Conservation (phyloP, 2,329 filamentous ascomycete genomes). For the Clonostachys chloroleuca region DNA sequence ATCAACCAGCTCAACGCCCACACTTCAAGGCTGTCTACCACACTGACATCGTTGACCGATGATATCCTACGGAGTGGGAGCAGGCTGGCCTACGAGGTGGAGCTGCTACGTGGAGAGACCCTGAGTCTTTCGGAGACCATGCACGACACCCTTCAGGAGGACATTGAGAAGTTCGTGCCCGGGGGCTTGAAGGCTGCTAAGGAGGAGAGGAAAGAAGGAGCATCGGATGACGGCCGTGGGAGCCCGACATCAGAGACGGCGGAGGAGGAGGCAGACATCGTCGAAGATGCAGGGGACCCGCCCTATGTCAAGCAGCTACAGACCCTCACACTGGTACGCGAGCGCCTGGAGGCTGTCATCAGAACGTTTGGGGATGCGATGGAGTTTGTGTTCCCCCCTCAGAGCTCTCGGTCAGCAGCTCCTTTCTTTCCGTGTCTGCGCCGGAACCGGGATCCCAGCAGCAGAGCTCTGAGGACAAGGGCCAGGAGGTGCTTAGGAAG, state of each 20-base stretch:
- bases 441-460: conserved; percentile 64
- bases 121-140: conserved; percentile 75
- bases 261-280: neutral
- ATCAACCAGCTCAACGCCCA: conserved; percentile 85
- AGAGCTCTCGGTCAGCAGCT: conserved; percentile 77
- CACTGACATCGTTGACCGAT: conserved; percentile 85
- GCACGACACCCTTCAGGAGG: conserved; percentile 64
- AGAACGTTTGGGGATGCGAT: conserved; percentile 92
- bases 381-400: conserved; percentile 92
- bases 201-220: conserved; percentile 12
- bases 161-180: conserved; percentile 70
- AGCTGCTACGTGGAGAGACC: conserved; percentile 85
- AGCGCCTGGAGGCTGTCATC: conserved; percentile 84
- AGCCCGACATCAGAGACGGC: conserved; percentile 6
- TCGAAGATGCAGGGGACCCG: conserved; percentile 39
- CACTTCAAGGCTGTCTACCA: conserved; percentile 75
- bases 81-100: conserved; percentile 88
- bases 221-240: neutral
- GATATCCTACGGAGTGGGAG: conserved; percentile 89
- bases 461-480: conserved; percentile 78
- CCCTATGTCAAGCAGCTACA: conserved; percentile 73
- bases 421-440: conserved; percentile 85
- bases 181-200: conserved; percentile 31
- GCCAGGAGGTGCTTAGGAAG: conserved; percentile 71
- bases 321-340: conserved; percentile 75